A percentile compares a stretch with the other conserved stretches of the same genome.
These are phyloP conservation scores for Sclerotinia nivalis DNA, from an alignment of 2,329 filamentous ascomycete genomes.

Conservation along the genomic window DNA sequence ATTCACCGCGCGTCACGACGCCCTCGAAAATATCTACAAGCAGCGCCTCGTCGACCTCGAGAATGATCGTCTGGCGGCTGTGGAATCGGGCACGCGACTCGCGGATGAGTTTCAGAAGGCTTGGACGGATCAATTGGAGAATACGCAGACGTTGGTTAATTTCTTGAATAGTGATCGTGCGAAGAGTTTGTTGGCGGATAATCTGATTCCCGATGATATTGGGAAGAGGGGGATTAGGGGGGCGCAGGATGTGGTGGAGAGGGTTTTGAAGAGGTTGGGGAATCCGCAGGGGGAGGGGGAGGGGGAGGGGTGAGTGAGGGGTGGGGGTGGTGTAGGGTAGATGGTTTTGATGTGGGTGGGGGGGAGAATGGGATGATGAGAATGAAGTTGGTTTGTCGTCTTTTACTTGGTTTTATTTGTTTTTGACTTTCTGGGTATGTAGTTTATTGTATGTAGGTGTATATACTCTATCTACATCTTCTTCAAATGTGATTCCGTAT, in stretches of 20 bases:
- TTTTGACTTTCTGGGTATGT: background rate
- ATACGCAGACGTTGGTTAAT: conserved; percentile 24
- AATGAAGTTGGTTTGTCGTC: background rate
- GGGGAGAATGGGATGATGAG: background rate
- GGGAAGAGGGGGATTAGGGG: background rate
- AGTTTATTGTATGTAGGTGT: too few relatives aligned
- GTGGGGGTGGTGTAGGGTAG: background rate
- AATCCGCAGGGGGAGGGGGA: background rate
- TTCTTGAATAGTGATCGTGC: conserved; percentile 22
- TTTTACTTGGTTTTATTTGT: background rate
- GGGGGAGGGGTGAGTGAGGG: background rate
- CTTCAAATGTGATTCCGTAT: too few relatives aligned
- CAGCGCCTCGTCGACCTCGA: conserved; percentile 1
- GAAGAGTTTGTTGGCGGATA: conserved; percentile 1
- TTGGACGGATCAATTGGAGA: conserved; percentile 26
- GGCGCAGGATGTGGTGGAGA: conserved; percentile 12
- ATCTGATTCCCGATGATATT: conserved; percentile 15
- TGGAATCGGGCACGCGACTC: background rate
- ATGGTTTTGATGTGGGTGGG: background rate
- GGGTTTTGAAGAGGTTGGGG: conserved; percentile 11
- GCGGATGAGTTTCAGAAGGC: conserved; percentile 19
- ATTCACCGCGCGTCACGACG: background rate
- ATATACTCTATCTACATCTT: background rate
- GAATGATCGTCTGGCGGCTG: background rate
- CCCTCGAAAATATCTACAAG: background rate